These are phyloP conservation scores for Leonotis leonurus DNA, from an alignment of 257 asterid genomes.

Conservation along the genomic window DNA sequence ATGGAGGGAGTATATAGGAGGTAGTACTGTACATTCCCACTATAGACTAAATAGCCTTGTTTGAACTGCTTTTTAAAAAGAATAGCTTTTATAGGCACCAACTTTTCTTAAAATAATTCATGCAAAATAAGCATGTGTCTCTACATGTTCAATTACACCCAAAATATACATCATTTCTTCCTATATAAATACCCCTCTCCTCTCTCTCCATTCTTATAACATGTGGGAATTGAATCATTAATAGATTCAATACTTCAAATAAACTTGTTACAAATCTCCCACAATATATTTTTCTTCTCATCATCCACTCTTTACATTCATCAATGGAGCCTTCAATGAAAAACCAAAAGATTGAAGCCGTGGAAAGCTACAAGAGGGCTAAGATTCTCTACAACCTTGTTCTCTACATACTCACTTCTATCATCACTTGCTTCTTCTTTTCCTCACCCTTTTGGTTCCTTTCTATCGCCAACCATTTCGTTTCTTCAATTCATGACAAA, in stretches of 20 bases:
- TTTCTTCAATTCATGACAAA: not conserved
- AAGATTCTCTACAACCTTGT: constrained; percentile 30
- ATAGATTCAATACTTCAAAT: not conserved
- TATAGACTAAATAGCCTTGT: not conserved
- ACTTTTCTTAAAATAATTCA: constrained; percentile 19
- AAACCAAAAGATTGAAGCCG: constrained; percentile 31
- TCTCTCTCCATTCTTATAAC: not conserved
- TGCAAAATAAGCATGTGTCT: constrained; percentile 22
- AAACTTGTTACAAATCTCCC: not conserved
- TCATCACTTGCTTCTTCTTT: constrained; percentile 40
- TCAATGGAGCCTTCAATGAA: constrained; percentile 36
- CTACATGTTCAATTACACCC: too few species aligned
- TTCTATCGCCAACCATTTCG: not conserved
- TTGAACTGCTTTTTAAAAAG: constrained; percentile 21
- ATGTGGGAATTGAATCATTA: not conserved
- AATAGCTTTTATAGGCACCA: constrained; percentile 18
- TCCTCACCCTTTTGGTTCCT: constrained; percentile 32
- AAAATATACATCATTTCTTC: too few species aligned
- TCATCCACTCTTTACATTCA: not conserved
- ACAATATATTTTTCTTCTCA: not conserved
- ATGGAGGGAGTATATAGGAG: too few species aligned
- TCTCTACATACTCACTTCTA: constrained; percentile 47
- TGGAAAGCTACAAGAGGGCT: constrained; percentile 35
- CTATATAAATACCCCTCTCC: constrained; percentile 15
- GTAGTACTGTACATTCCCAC: constrained; percentile 2